Base-by-base conservation (phyloP, 192 early-diverging fungal species). In the Radiomyces spectabilis region DNA sequence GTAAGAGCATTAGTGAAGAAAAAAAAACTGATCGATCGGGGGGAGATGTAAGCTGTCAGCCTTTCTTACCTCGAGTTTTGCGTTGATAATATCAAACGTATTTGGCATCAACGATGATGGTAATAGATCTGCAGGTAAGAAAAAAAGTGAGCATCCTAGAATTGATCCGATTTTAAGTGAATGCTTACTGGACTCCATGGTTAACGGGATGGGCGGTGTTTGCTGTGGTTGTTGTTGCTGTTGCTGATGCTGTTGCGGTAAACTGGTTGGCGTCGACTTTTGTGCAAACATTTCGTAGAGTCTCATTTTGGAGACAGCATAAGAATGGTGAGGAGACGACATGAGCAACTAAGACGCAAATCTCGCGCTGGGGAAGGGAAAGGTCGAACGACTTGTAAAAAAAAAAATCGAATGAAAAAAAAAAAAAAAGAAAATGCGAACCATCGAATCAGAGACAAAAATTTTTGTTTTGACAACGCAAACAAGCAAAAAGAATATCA, bases 261-360 rank as follows among this genome's bases (percentile, higher is more conserved):
- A 48, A 27, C 13, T 25, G 24, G 24, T 27, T 48, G n/a, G n/a
- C n/a, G n/a, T n/a, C n/a, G 46, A 48, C 24, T 48, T 48, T 48
- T 48, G 46, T 12, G 46, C 46, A 22, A 48, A 48, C 46, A 48
- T 48, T 48, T 48, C 46, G 15, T 48, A 48, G 9, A 48, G 15
- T 15, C 24, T 21, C 46, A 48, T 48, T 27, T 48, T 48, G 15
- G 46, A 27, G 9, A 48, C 46, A 31, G 46, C 46, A 15, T 48
- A 48, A 15, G 46, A 48, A 31, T 48, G 46, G 15, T 21, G 46
- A 29, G 46, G 30, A 21, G 46, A 27, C 46, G 30, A 29, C 10
- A 15, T 48, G 21, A 48, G n/a, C n/a, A n/a, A n/a, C n/a, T n/a
- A n/a, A n/a, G n/a, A n/a, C n/a, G n/a, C n/a, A n/a, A n/a, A n/a